Evolutionary conservation across 1,284 basidiomycete genomes (phyloP).

Genomic region (Leccinum laetum): DNA sequence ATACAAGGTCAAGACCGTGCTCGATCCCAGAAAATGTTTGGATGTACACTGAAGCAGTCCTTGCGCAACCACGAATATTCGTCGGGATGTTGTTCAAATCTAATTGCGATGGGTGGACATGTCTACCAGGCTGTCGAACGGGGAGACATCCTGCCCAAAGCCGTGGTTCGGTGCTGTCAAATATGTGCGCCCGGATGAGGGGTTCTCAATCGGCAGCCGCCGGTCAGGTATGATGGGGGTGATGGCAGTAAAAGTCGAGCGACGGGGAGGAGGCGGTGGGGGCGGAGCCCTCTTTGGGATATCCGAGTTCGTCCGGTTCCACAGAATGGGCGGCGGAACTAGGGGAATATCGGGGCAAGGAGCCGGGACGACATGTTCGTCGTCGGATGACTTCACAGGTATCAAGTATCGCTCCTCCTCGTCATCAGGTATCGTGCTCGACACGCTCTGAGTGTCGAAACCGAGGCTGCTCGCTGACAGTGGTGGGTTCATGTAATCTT

Average conservation of each 20-base stretch:
- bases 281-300: conserved; percentile 31
- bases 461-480: conserved; percentile 27
- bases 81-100: conserved; percentile 24
- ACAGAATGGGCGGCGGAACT: conserved; percentile 32
- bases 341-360: conserved; percentile 17
- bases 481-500: conserved; percentile 43
- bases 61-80: conserved; percentile 24
- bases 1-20: neutral
- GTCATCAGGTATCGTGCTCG: conserved; percentile 42
- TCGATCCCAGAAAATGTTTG: conserved; percentile 1
- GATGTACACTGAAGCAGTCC: conserved; percentile 28
- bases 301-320: conserved; percentile 26
- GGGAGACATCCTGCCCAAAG: conserved; percentile 19
- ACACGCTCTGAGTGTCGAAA: conserved; percentile 45
- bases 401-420: conserved; percentile 38
- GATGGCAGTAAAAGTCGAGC: conserved; percentile 22
- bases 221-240: conserved; percentile 26
- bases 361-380: conserved; percentile 17
- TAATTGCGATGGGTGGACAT: conserved; percentile 17
- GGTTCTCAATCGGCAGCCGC: conserved; percentile 13
- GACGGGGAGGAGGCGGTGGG: conserved; percentile 42
- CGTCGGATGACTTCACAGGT: conserved; percentile 24
- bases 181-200: conserved; percentile 11
- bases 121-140: conserved; percentile 34
- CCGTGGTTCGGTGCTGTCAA: conserved; percentile 2